Evolutionary conservation across 2,329 filamentous ascomycete species (phyloP).

Genomic region (Samsoniella hepiali): DNA sequence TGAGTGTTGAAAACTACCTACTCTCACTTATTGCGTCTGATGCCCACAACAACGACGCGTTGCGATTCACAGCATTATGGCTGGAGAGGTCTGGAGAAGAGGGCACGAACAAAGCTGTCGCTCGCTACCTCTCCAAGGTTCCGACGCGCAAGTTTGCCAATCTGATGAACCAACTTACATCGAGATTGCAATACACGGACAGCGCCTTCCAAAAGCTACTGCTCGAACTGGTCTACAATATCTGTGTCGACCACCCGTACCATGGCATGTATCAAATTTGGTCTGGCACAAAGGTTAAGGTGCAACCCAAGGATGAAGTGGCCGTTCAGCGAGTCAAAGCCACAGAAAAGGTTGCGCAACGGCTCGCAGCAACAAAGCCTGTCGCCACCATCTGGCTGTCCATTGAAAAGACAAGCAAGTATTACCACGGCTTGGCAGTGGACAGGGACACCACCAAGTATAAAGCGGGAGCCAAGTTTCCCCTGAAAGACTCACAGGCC

Average conservation of each 20-base stretch:
- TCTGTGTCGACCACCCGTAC: conserved; percentile 90
- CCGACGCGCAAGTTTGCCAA: conserved; percentile 89
- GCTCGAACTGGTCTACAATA: conserved; percentile 69
- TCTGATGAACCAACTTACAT: conserved; percentile 94
- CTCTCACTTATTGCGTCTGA: conserved; percentile 81
- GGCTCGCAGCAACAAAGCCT: conserved; percentile 51
- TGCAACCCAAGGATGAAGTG: conserved; percentile 68
- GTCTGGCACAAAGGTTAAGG: conserved; percentile 69
- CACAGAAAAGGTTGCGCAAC: conserved; percentile 64
- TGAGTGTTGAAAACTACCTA: conserved; percentile 91
- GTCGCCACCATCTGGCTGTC: conserved; percentile 62
- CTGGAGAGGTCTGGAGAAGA: conserved; percentile 77
- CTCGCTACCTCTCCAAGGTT: conserved; percentile 66
- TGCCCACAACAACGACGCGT: conserved; percentile 80
- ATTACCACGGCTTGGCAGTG: conserved; percentile 61
- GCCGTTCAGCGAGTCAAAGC: conserved; percentile 72
- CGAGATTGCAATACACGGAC: conserved; percentile 72
- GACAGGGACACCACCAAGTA: conserved; percentile 62
- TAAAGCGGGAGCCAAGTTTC: conserved; percentile 64
- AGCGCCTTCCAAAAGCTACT: conserved; percentile 76
- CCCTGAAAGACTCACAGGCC: conserved; percentile 59
- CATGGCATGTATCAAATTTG: conserved; percentile 98
- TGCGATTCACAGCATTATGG: conserved; percentile 94
- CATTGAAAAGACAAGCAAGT: conserved; percentile 70
- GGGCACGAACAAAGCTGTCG: conserved; percentile 74